Conservation (phyloP, 148 eudicot species). For the Euryodendron excelsum region DNA sequence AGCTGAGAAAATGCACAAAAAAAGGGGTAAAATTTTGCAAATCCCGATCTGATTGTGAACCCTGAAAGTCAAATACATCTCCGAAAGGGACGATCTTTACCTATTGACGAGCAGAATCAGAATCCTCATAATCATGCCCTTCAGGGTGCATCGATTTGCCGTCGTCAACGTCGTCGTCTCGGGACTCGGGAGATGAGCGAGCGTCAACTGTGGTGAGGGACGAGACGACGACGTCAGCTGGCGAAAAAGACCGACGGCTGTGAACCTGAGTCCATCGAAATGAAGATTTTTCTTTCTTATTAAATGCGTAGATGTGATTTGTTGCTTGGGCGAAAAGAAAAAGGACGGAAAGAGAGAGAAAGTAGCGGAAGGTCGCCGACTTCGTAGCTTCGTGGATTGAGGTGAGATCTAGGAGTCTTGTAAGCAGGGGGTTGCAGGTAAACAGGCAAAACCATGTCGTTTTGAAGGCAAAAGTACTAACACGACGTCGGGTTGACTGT, state of each 20-base stretch:
- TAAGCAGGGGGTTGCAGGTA: not conserved
- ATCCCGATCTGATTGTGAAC: not conserved
- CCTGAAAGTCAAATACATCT: not conserved
- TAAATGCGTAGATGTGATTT: not conserved
- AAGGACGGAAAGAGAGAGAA: conserved; percentile 10
- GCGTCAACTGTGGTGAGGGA: not conserved
- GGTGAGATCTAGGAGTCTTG: not conserved
- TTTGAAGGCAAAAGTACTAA: no score
- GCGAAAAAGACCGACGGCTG: not conserved
- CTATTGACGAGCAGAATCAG: not conserved
- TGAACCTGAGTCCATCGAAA: not conserved
- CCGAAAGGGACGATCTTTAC: not conserved
- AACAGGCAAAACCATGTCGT: not conserved
- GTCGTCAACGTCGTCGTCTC: conserved; percentile 16
- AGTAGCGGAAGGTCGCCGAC: conserved; percentile 13
- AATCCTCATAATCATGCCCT: not conserved
- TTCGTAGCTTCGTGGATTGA: not conserved
- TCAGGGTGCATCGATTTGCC: not conserved
- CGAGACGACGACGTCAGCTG: conserved; percentile 17
- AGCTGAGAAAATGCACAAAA: not conserved
- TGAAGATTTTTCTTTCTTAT: not conserved
- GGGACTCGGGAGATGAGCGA: not conserved
- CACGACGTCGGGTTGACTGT: no score
- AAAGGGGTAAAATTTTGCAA: not conserved
- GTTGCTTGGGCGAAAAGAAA: conserved; percentile 28